Evolutionary conservation across 1,284 basidiomycete species (phyloP), one percentile per base, ranked within the genome.

Genomic region (Naganishia cerealis): DNA sequence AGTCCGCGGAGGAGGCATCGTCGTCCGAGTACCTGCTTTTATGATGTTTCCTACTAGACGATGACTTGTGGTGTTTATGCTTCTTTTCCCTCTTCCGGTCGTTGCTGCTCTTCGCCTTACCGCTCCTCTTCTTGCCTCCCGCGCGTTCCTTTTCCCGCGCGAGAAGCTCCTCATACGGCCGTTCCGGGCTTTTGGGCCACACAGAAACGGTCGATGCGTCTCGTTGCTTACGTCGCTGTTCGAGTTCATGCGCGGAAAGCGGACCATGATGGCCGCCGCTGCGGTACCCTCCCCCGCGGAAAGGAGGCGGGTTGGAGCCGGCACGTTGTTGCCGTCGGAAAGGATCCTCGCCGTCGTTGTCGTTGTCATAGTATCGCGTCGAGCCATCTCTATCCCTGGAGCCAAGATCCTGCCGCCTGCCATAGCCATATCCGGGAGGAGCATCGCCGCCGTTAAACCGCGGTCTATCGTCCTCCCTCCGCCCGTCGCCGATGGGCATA

Each of bases 111-210:
- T 46, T 57, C 7, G n/a, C n/a, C 24, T 50, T 50, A 42, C 56
- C 42, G 29, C 53, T 52, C 57, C 56, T 40, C 36, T 6, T 40
- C 26, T 1, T 24, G 13, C 24, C 12, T 26, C 43, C 39, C 24
- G 21, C 21, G 8, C 39, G 33, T 7, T 38, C 21, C 43, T 46
- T 24, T n/a, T 57, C 54, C 13, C 71, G 70, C 46, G 74, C 73
- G 4, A 73, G 72, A 50, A 70, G 71, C 53, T 77, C 76, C 53
- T 70, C 68, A 67, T 72, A 76, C 0, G 78, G 73, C 36, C 70
- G 85, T 73, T 89, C 88, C 0, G 93, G 93, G 3, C 92, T 94
- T 1, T 86, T 80, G 0, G 93, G 93, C 93, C 93, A 96, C 58
- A 94, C 84, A 71, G 85, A 85, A 1, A 90, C 77, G 6, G 84